Conservation (phyloP, 345 rosid species). For the Brassica cretica region DNA sequence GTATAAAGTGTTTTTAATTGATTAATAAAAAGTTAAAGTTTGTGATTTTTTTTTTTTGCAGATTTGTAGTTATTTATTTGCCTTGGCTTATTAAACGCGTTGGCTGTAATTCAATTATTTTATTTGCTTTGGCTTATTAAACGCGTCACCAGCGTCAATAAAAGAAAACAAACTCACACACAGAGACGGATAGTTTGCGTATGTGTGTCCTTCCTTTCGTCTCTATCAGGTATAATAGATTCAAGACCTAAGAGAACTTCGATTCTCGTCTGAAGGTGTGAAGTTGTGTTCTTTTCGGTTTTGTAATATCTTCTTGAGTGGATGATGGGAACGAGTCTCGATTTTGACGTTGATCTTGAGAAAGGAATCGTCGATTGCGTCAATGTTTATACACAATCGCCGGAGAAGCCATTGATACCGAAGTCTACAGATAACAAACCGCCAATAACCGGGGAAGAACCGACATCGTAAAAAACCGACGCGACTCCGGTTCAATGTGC, state of each 20-base stretch:
- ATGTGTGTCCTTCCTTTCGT: constrained; percentile 25
- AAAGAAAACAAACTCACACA: constrained; percentile 1
- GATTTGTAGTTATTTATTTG: constrained; percentile 21
- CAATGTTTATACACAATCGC: constrained; percentile 42
- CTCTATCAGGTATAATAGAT: constrained; percentile 18
- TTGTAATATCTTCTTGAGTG: not conserved
- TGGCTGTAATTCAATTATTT: constrained; percentile 35
- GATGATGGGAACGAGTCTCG: constrained; percentile 40
- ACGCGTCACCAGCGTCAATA: constrained; percentile 13
- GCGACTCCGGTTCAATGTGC: constrained; percentile 23
- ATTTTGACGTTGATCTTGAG: constrained; percentile 70
- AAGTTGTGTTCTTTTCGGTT: not conserved
- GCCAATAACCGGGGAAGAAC: constrained; percentile 42
- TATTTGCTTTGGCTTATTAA: constrained; percentile 29
- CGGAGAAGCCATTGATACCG: constrained; percentile 35
- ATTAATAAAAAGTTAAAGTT: constrained; percentile 2
- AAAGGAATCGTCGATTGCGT: constrained; percentile 47
- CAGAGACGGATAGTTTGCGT: not conserved
- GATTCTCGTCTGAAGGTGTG: constrained; percentile 7
- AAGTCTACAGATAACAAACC: constrained; percentile 29
- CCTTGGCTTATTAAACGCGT: constrained; percentile 25
- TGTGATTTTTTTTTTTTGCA: constrained; percentile 13
- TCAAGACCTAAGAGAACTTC: constrained; percentile 15
- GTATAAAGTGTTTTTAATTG: constrained; percentile 14
- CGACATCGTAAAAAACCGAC: constrained; percentile 29